These are phyloP conservation scores for Danielia oregonensis DNA, from an alignment of 805 yeast genomes.

Conservation along the genomic window DNA sequence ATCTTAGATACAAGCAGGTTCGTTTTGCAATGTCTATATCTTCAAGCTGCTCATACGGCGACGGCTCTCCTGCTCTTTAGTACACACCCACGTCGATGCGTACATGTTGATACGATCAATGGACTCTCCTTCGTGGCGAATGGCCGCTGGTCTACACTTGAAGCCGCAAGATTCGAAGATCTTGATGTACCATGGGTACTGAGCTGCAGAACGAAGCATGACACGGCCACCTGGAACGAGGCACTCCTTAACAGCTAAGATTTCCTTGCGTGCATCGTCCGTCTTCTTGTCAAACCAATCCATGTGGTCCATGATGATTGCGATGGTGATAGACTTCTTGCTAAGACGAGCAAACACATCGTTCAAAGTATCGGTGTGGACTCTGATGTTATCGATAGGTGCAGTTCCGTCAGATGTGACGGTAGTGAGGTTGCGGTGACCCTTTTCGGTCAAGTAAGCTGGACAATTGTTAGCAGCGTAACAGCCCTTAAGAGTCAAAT, in stretches of 20 bases:
- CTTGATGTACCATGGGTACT: constrained; percentile 72
- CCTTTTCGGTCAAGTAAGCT: constrained; percentile 60
- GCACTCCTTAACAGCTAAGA: constrained; percentile 59
- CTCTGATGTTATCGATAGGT: constrained; percentile 66
- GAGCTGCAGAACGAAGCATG: constrained; percentile 70
- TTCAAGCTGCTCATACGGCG: constrained; percentile 49
- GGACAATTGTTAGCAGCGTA: constrained; percentile 70
- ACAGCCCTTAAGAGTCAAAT: constrained; percentile 58
- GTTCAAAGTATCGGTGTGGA: constrained; percentile 75
- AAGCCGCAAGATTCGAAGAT: constrained; percentile 68
- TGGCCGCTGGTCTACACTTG: constrained; percentile 63
- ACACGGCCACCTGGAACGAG: constrained; percentile 69
- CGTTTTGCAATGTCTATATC: constrained; percentile 4
- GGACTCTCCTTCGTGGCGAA: constrained; percentile 57
- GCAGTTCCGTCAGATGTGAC: constrained; percentile 28
- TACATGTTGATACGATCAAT: constrained; percentile 85
- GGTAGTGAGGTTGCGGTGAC: constrained; percentile 48
- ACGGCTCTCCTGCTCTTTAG: constrained; percentile 37
- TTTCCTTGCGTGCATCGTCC: constrained; percentile 61
- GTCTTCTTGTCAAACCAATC: constrained; percentile 80
- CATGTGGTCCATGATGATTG: constrained; percentile 88
- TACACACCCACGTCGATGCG: constrained; percentile 85
- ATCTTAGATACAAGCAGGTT: no score
- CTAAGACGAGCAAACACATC: constrained; percentile 70
- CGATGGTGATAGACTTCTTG: constrained; percentile 62